phyloP scores from a whole-genome alignment of 1,284 basidiomycete species.

The Apiotrichum gracile region DNA sequence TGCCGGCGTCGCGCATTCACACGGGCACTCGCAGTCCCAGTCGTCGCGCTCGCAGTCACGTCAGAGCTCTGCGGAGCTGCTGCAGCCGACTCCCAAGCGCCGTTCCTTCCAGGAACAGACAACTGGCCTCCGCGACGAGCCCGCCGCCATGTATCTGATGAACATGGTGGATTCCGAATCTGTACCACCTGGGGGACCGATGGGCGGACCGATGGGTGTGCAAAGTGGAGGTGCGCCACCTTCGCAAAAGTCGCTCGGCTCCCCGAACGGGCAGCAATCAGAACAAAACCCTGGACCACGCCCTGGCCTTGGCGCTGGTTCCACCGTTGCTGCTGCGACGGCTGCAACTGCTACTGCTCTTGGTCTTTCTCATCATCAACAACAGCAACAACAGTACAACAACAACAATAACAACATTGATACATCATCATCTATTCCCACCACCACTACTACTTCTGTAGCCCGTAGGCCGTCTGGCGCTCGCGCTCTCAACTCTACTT shows the following conservation, averaged over 20 bases:
- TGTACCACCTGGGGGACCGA: not conserved
- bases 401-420: too few relatives aligned
- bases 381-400: too few relatives aligned
- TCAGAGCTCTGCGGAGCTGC: constrained; percentile 1
- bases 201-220: too few relatives aligned
- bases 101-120: constrained; percentile 12
- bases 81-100: constrained; percentile 5
- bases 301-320: not conserved
- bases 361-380: not conserved
- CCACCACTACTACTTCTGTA: not conserved
- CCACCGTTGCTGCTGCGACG: not conserved
- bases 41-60: too few relatives aligned
- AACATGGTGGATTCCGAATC: constrained; percentile 45
- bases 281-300: not conserved
- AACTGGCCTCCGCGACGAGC: constrained; percentile 31
- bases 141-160: constrained; percentile 42
- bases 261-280: not conserved
- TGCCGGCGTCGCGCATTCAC: not conserved
- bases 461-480: constrained; percentile 7
- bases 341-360: not conserved
- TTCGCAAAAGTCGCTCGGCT: not conserved
- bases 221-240: not conserved
- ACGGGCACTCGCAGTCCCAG: too few relatives aligned
- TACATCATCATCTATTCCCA: too few relatives aligned
- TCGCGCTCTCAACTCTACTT: not conserved